Evolutionary conservation across 768 basidiomycete species (phyloP).

Genomic region (Trametes cubensis): DNA sequence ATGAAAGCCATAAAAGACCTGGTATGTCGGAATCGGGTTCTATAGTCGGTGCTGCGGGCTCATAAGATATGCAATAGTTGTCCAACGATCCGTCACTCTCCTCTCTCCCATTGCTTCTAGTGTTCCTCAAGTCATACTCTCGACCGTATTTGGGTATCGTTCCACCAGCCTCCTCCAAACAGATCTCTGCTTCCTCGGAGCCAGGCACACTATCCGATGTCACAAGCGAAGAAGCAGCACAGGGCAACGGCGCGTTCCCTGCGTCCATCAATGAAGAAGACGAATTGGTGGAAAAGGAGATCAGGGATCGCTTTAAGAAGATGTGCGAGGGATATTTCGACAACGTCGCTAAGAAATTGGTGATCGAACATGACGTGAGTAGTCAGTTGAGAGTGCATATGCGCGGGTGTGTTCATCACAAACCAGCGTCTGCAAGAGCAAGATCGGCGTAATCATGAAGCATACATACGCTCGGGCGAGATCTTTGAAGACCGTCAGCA

Average conservation of each 20-base stretch:
- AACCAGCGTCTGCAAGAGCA: constrained; percentile 91
- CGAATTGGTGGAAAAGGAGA: constrained; percentile 83
- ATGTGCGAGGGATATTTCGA: constrained; percentile 96
- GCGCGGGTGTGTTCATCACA: background rate
- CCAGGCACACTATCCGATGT: constrained; percentile 55
- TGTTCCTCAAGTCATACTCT: constrained; percentile 92
- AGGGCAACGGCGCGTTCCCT: constrained; percentile 43
- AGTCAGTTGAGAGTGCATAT: too few species aligned
- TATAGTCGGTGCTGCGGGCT: constrained; percentile 1
- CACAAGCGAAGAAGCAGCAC: constrained; percentile 32
- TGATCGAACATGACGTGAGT: constrained; percentile 86
- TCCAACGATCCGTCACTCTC: constrained; percentile 85
- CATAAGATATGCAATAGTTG: constrained; percentile 49
- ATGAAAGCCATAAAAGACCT: constrained; percentile 85
- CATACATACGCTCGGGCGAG: constrained; percentile 98
- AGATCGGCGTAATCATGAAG: constrained; percentile 96
- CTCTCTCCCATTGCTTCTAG: constrained; percentile 87
- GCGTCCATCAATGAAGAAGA: constrained; percentile 53
- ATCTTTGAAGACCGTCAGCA: constrained; percentile 99
- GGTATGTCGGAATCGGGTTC: constrained; percentile 48
- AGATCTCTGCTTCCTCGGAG: constrained; percentile 57
- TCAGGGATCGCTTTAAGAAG: constrained; percentile 85
- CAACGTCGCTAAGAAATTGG: constrained; percentile 85
- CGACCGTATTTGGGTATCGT: constrained; percentile 83
- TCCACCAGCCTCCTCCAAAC: constrained; percentile 55